Evolutionary conservation across 2,329 filamentous ascomycete genomes (phyloP).

Genomic region (Hyphodiscus sp.): DNA sequence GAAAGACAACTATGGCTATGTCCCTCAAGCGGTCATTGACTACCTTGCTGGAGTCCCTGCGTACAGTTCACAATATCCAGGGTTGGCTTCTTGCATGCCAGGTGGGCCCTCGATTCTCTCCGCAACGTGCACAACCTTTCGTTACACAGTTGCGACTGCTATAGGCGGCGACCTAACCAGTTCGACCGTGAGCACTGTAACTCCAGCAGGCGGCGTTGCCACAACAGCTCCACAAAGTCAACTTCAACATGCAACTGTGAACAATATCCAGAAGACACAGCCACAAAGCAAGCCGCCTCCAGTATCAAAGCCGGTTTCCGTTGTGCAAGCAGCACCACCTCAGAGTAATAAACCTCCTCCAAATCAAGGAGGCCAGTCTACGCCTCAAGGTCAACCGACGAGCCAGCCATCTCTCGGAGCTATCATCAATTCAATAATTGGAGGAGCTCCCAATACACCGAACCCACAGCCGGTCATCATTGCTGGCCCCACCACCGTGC

Average conservation of each 20-base stretch:
- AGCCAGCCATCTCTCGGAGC: background rate
- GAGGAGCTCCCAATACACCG: background rate
- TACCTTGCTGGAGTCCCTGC: slow-evolving; percentile 7
- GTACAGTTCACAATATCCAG: slow-evolving; percentile 12
- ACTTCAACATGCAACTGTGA: too few relatives aligned
- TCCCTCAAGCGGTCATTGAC: slow-evolving; percentile 14
- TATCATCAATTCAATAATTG: slow-evolving; percentile 2
- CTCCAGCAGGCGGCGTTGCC: background rate
- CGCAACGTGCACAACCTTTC: background rate
- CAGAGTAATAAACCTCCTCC: background rate
- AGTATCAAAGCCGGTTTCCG: background rate
- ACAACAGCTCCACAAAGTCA: too few relatives aligned
- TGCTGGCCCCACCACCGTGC: background rate
- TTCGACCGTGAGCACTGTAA: slow-evolving; percentile 6
- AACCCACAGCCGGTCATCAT: background rate
- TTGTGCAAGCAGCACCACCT: background rate
- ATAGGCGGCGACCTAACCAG: slow-evolving; percentile 6
- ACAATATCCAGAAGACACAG: too few relatives aligned
- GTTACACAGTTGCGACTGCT: background rate
- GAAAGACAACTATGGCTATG: slow-evolving; percentile 12
- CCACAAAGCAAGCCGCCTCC: too few relatives aligned
- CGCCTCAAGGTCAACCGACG: background rate
- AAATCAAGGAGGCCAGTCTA: background rate
- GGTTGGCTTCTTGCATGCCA: slow-evolving; percentile 8
- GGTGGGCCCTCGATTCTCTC: slow-evolving; percentile 13